Conservation (phyloP, 2,329 filamentous ascomycete species). For the Nothopassalora personata region DNA sequence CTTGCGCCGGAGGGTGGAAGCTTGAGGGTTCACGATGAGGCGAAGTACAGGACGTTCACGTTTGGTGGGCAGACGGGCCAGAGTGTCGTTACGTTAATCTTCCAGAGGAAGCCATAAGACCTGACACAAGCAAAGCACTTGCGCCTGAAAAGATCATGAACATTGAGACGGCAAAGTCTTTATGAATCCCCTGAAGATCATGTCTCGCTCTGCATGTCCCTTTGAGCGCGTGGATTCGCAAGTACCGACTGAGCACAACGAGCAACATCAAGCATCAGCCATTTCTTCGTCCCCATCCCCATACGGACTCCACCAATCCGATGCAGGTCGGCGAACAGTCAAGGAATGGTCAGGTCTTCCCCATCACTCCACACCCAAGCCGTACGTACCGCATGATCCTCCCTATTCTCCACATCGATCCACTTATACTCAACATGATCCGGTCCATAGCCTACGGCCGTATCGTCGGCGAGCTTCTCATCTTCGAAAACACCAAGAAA, state of each 20-base stretch:
- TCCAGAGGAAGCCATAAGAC: constrained; percentile 41
- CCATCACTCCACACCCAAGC: not conserved
- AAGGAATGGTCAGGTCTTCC: not conserved
- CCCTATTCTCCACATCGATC: not conserved
- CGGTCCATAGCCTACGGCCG: not conserved
- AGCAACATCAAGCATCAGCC: not conserved
- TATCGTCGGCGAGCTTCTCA: not conserved
- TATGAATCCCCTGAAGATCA: not conserved
- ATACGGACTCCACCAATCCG: not conserved
- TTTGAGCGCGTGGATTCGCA: not conserved
- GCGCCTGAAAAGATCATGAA: too few species aligned
- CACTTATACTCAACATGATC: not conserved
- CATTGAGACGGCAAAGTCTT: too few species aligned
- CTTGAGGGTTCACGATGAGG: constrained; percentile 59
- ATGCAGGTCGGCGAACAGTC: not conserved
- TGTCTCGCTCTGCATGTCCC: not conserved
- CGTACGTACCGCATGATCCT: not conserved
- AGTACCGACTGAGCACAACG: not conserved
- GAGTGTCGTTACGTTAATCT: constrained; percentile 82
- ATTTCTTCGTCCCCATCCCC: not conserved
- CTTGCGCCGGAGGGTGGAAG: constrained; percentile 53
- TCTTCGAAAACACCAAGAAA: not conserved
- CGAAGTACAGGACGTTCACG: constrained; percentile 79
- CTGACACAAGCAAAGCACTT: too few species aligned
- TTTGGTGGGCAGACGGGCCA: constrained; percentile 87